Evolutionary conservation across 257 asterid species (phyloP).

Genomic region (Anisodus acutangulus): DNA sequence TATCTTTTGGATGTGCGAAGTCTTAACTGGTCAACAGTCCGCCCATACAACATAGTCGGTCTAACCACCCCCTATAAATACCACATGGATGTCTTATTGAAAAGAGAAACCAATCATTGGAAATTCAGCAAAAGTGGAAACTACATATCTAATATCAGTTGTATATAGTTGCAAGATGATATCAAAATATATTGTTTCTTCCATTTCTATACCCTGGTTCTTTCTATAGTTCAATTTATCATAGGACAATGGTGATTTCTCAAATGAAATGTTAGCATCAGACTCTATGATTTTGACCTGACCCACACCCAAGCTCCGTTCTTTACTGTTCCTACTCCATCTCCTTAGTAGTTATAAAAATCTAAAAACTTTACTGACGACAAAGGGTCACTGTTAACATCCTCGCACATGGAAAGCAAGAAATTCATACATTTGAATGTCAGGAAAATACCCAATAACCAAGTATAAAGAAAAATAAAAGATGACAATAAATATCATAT

Average conservation of each 20-base stretch:
- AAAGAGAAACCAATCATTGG: not conserved
- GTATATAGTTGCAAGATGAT: conserved; percentile 21
- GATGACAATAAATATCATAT: not conserved
- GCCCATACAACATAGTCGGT: no score
- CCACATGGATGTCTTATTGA: not conserved
- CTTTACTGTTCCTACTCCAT: conserved; percentile 1
- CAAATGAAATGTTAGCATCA: conserved; percentile 11
- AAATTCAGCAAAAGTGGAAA: not conserved
- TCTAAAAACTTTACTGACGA: not conserved
- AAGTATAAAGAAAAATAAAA: not conserved
- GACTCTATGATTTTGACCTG: not conserved
- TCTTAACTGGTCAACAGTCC: no score
- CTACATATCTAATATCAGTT: conserved; percentile 8
- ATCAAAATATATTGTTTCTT: not conserved
- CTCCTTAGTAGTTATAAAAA: conserved; percentile 7
- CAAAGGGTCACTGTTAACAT: not conserved
- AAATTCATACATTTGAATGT: not conserved
- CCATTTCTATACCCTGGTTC: conserved; percentile 21
- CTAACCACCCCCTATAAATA: not conserved
- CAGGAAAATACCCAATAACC: not conserved
- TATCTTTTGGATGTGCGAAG: no score
- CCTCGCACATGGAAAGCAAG: conserved; percentile 4
- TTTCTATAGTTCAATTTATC: not conserved
- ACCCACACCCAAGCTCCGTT: not conserved
- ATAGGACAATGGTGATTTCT: conserved; percentile 4